phyloP scores from a whole-genome alignment of 345 rosid species.

The Eucalyptus camaldulensis region DNA sequence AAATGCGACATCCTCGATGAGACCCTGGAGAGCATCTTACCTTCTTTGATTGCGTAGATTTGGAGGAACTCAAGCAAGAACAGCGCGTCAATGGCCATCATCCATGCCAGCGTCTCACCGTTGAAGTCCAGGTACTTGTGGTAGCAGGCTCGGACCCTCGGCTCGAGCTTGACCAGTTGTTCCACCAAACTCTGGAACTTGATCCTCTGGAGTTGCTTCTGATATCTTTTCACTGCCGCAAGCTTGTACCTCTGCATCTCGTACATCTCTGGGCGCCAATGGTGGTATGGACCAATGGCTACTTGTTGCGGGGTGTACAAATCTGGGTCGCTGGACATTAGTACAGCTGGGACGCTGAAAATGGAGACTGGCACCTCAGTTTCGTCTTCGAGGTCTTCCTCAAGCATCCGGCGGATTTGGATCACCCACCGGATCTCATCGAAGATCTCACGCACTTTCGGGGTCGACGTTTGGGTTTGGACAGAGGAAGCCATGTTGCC shows the following conservation, averaged over 20 bases:
- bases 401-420: slow-evolving; percentile 36
- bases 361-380: slow-evolving; percentile 29
- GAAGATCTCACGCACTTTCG: slow-evolving; percentile 3
- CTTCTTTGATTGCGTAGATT: slow-evolving; percentile 17
- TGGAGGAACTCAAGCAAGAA: slow-evolving; percentile 63
- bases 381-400: slow-evolving; percentile 43
- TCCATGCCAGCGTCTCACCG: slow-evolving; percentile 58
- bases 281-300: slow-evolving; percentile 74
- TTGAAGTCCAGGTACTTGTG: slow-evolving; percentile 39
- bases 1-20: slow-evolving; percentile 27
- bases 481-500: neutral
- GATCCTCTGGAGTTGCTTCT: slow-evolving; percentile 6
- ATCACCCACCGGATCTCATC: slow-evolving; percentile 55
- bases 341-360: slow-evolving; percentile 51
- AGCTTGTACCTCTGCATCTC: slow-evolving; percentile 66
- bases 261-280: slow-evolving; percentile 54
- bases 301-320: slow-evolving; percentile 61
- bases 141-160: slow-evolving; percentile 37
- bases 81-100: slow-evolving; percentile 71
- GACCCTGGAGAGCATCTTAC: slow-evolving; percentile 9
- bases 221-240: slow-evolving; percentile 39
- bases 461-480: neutral
- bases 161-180: slow-evolving; percentile 20
- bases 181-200: slow-evolving; percentile 37
- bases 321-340: slow-evolving; percentile 34